Evolutionary conservation across 345 rosid species (phyloP).

Genomic region (Orychophragmus violaceus): DNA sequence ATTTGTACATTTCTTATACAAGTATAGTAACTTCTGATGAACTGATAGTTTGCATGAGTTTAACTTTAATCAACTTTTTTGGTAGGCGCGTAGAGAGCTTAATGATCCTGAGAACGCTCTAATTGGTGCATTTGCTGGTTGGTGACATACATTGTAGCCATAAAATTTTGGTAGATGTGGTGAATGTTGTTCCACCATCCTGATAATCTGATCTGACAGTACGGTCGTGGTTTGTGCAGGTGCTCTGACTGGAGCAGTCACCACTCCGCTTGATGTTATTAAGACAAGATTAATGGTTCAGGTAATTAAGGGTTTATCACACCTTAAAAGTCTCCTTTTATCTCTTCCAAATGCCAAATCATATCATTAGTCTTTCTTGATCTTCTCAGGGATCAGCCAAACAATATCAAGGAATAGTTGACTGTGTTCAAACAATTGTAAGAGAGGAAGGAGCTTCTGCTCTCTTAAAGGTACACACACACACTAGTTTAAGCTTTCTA

Average conservation of each 20-base stretch:
- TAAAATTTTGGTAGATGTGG: not conserved
- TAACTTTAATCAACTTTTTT: not conserved
- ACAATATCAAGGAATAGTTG: conserved; percentile 73
- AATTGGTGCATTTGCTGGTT: conserved; percentile 92
- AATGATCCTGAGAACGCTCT: conserved; percentile 91
- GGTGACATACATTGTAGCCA: conserved; percentile 7
- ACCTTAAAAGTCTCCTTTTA: not conserved
- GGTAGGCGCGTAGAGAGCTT: conserved; percentile 73
- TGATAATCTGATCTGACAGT: not conserved
- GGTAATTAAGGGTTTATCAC: conserved; percentile 38
- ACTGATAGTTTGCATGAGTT: not conserved
- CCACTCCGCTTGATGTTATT: conserved; percentile 95
- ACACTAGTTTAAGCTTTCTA: not conserved
- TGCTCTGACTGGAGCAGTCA: conserved; percentile 93
- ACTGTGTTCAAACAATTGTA: conserved; percentile 77
- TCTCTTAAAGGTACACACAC: conserved; percentile 63
- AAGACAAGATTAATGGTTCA: conserved; percentile 97
- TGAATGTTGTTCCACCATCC: not conserved
- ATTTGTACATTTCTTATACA: not conserved
- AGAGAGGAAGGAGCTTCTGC: conserved; percentile 89
- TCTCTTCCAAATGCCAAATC: not conserved
- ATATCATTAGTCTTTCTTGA: not conserved
- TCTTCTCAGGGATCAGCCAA: conserved; percentile 63
- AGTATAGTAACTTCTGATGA: not conserved
- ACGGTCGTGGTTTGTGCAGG: conserved; percentile 52